phyloP scores from a whole-genome alignment of 2,329 filamentous ascomycete species.

The Rhytidhysteron rufulum region DNA sequence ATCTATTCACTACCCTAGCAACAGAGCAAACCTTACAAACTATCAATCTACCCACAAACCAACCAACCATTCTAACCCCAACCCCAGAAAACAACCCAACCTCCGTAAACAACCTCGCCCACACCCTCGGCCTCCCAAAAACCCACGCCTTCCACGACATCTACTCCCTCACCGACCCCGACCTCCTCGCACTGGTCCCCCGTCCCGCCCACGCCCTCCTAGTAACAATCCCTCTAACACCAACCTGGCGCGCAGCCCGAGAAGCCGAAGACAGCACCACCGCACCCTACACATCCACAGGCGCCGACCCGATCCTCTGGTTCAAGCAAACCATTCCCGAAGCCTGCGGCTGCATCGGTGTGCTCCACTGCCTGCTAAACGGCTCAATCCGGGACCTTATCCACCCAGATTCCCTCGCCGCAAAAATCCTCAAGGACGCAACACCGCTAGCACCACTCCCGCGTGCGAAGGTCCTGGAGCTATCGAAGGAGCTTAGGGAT shows the following conservation, averaged over 20 bases:
- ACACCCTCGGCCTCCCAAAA: slow-evolving; percentile 46
- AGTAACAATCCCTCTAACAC: slow-evolving; percentile 48
- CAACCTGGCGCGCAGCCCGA: slow-evolving; percentile 37
- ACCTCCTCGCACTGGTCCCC: slow-evolving; percentile 48
- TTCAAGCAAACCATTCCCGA: slow-evolving; percentile 57
- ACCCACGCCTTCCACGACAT: slow-evolving; percentile 52
- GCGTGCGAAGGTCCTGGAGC: slow-evolving; percentile 51
- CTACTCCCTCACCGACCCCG: slow-evolving; percentile 49
- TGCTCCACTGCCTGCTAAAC: slow-evolving; percentile 54
- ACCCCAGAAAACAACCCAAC: slow-evolving; percentile 52
- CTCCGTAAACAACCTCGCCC: slow-evolving; percentile 49
- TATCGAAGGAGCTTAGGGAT: slow-evolving; percentile 42
- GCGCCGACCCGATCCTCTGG: slow-evolving; percentile 55
- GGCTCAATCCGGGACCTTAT: slow-evolving; percentile 43
- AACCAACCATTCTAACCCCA: neutral
- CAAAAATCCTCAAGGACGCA: slow-evolving; percentile 42
- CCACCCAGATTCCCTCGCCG: slow-evolving; percentile 40
- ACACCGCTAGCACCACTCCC: slow-evolving; percentile 42
- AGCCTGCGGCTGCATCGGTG: slow-evolving; percentile 56
- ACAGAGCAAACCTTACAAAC: too few relatives aligned
- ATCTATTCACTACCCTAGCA: too few relatives aligned
- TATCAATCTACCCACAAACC: too few relatives aligned
- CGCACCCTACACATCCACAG: slow-evolving; percentile 43
- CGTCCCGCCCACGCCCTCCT: slow-evolving; percentile 53
- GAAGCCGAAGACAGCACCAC: slow-evolving; percentile 39